phyloP scores from a whole-genome alignment of 768 basidiomycete genomes.

The Clathrus columnatus region DNA sequence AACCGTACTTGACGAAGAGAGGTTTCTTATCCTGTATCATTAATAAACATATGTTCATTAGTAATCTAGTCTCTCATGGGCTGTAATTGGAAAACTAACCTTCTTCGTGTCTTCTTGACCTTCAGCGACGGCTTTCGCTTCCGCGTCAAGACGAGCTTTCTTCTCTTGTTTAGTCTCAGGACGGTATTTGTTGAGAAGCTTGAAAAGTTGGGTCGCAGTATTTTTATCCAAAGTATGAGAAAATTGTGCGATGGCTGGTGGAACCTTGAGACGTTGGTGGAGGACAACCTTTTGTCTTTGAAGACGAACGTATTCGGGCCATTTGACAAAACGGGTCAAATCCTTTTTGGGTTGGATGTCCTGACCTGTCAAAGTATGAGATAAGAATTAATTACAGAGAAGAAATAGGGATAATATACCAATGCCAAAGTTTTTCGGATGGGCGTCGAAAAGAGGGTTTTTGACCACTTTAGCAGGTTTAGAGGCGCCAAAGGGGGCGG shows the following conservation, averaged over 20 bases:
- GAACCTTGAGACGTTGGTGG: slow-evolving; percentile 94
- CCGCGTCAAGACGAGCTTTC: slow-evolving; percentile 79
- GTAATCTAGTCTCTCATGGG: no score
- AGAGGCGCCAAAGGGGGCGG: slow-evolving; percentile 75
- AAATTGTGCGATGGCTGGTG: slow-evolving; percentile 97
- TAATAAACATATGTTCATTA: background rate
- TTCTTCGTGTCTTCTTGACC: slow-evolving; percentile 49
- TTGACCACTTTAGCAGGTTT: slow-evolving; percentile 70
- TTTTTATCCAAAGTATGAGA: slow-evolving; percentile 98
- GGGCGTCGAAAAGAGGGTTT: slow-evolving; percentile 93
- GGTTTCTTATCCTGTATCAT: slow-evolving; percentile 96
- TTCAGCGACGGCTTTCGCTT: slow-evolving; percentile 70
- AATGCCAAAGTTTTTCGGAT: slow-evolving; percentile 89
- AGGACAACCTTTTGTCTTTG: slow-evolving; percentile 99
- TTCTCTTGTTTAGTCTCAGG: slow-evolving; percentile 96
- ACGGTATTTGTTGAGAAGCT: slow-evolving; percentile 95
- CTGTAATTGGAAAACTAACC: slow-evolving; percentile 17
- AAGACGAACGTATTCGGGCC: slow-evolving; percentile 97
- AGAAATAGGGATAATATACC: slow-evolving; percentile 43
- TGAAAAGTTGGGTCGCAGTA: slow-evolving; percentile 96
- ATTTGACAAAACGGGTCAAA: slow-evolving; percentile 96
- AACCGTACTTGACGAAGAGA: slow-evolving; percentile 88
- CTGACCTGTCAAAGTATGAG: slow-evolving; percentile 54
- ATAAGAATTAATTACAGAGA: background rate
- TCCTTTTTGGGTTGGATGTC: slow-evolving; percentile 86